phyloP scores from a whole-genome alignment of 805 yeast species.

The Yamadazyma laniorum region DNA sequence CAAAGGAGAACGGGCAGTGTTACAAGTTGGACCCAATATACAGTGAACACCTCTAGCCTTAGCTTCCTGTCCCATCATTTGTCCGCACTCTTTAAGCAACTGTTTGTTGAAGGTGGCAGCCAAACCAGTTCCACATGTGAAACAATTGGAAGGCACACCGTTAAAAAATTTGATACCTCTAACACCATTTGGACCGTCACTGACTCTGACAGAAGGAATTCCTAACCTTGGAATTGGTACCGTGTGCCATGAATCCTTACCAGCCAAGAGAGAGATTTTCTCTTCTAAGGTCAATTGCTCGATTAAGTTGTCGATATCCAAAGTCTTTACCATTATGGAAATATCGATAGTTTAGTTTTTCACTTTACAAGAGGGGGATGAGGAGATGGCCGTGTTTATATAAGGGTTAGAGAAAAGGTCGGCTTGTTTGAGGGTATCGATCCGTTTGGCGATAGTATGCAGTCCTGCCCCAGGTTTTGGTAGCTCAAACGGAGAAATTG shows the following conservation, averaged over 20 bases:
- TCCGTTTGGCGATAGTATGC: too few relatives aligned
- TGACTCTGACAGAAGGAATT: slow-evolving; percentile 47
- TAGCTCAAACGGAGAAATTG: neutral
- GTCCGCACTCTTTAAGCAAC: slow-evolving; percentile 48
- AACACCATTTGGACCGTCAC: slow-evolving; percentile 66
- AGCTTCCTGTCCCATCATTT: slow-evolving; percentile 54
- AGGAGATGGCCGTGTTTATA: neutral
- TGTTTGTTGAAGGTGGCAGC: slow-evolving; percentile 57
- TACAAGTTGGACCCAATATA: slow-evolving; percentile 39
- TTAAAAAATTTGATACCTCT: slow-evolving; percentile 57
- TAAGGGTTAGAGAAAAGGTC: neutral
- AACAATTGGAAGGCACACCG: slow-evolving; percentile 53
- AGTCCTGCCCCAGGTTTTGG: too few relatives aligned
- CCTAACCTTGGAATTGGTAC: slow-evolving; percentile 36
- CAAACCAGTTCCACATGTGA: slow-evolving; percentile 61
- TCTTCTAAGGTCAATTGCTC: slow-evolving; percentile 32
- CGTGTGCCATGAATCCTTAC: slow-evolving; percentile 52
- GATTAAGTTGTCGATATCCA: slow-evolving; percentile 30
- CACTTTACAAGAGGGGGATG: neutral
- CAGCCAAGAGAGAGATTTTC: slow-evolving; percentile 37
- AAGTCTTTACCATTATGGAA: slow-evolving; percentile 6
- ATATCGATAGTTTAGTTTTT: too few relatives aligned
- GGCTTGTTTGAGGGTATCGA: neutral
- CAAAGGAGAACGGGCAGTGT: slow-evolving; percentile 55
- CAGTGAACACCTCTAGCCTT: slow-evolving; percentile 49